A percentile compares a stretch with the other conserved stretches of the same genome.
phyloP scores from a whole-genome alignment of 139 green algal species.

The Zygnema circumcarinatum region DNA sequence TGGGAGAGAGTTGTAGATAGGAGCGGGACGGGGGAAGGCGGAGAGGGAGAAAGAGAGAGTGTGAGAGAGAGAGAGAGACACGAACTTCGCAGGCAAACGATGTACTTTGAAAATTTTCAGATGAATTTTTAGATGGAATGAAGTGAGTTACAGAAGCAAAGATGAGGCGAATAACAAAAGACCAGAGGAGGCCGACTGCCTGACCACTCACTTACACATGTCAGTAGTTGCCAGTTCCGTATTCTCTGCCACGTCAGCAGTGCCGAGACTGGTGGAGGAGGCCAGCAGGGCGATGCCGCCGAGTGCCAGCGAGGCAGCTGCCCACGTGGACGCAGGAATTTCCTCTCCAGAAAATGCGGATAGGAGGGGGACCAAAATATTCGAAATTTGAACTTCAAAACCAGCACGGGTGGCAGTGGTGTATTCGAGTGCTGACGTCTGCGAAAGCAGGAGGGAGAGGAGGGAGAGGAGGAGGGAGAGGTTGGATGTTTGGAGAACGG shows the following conservation, averaged over 20 bases:
- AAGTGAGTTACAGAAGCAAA: not conserved
- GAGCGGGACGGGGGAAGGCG: not conserved
- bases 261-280: not conserved
- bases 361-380: conserved; percentile 9
- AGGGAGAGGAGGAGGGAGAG: not conserved
- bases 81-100: too few species aligned
- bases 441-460: not conserved
- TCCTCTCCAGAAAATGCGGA: not conserved
- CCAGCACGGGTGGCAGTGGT: conserved; percentile 15
- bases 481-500: too few species aligned
- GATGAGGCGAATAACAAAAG: not conserved
- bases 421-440: conserved; percentile 4
- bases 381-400: conserved; percentile 14
- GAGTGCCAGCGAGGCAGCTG: not conserved
- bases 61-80: too few species aligned
- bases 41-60: not conserved
- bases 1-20: not conserved
- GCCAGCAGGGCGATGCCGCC: not conserved
- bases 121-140: too few species aligned
- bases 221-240: not conserved
- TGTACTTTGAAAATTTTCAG: too few species aligned
- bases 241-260: not conserved
- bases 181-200: not conserved
- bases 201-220: not conserved
- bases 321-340: not conserved